Evolutionary conservation across 805 yeast genomes (phyloP), one percentile per base, ranked within the genome.

Genomic region (Kazachstania kunashirensis): DNA sequence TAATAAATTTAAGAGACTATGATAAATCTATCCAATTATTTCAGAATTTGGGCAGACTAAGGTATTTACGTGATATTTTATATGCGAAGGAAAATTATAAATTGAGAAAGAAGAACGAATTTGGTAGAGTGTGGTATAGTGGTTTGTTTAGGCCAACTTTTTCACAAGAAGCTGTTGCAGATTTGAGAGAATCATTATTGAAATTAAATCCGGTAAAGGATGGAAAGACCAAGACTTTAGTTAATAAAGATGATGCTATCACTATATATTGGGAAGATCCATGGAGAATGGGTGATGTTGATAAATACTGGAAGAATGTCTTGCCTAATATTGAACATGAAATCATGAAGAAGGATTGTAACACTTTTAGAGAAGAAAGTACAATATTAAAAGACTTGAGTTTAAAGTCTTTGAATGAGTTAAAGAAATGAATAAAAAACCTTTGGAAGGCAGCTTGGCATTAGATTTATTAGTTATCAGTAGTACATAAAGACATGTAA

Each of bases 141-240:
- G 89, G 84, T 32, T 94, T 84, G 61, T 89, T 72, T 65, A 74
- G 96, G 53, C 96, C 96, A 18, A 77, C 92, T 0, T 84, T 79
- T 61, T 68, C 94, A 10, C 95, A 84, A 58, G 96, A 88, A 59
- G 82, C 96, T 1, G 85, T 84, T 20, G 84, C 95, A 5, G 97
- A 88, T 61, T 63, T 88, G 45, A 47, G 49, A 18, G 62, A 59
- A 32, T 50, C 59, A 3, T 34, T 58, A 23, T 20, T 39, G 12
- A 49, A 51, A 33, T 43, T 56, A 15, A 18, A 19, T 25, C 15
- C 25, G 11, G 29, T 24, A 8, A 21, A 18, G 5, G 26, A 14
- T 27, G 31, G 24, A 28, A 12, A 63, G 75, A 23, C 69, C 75
- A 35, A 78, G 9, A 67, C 78, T 3, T 31, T 25, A 20, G 39